Percentiles rank a stretch among this genome's conserved stretches.
These are phyloP conservation scores for Gregarina niphandrodes DNA, from an alignment of 169 alveolate species.

Conservation along the genomic window DNA sequence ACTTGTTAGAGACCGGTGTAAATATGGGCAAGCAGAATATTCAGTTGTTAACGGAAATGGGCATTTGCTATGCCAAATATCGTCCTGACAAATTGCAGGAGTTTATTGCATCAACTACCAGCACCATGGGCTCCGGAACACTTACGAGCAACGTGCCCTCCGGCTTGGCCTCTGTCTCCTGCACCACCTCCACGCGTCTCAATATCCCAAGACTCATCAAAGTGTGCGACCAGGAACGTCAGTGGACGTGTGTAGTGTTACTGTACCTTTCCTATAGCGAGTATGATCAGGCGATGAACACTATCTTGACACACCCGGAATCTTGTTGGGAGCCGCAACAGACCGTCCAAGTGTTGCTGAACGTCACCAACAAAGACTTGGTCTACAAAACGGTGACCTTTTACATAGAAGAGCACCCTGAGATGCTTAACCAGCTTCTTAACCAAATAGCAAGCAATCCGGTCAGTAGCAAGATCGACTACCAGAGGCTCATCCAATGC, in stretches of 20 bases:
- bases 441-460: conserved; percentile 25
- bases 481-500: conserved; percentile 54
- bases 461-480: conserved; percentile 58
- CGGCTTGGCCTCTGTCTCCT: not conserved
- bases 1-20: conserved; percentile 56
- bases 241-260: conserved; percentile 60
- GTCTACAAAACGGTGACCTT: conserved; percentile 88
- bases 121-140: conserved; percentile 36
- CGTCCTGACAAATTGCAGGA: conserved; percentile 87
- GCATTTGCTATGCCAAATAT: conserved; percentile 86
- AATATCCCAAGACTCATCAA: conserved; percentile 78
- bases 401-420: conserved; percentile 93
- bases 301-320: conserved; percentile 88
- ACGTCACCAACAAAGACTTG: conserved; percentile 78
- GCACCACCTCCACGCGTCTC: conserved; percentile 9
- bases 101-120: conserved; percentile 60
- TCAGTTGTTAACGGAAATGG: conserved; percentile 90
- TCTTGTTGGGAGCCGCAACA: conserved; percentile 80
- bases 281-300: conserved; percentile 77
- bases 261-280: conserved; percentile 80
- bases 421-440: conserved; percentile 67
- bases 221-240: conserved; percentile 48
- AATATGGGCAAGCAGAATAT: conserved; percentile 45
- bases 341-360: conserved; percentile 45
- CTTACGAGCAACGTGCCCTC: conserved; percentile 8